Evolutionary conservation across 2,329 filamentous ascomycete genomes (phyloP), one percentile per base, ranked within the genome.

Genomic region (Trematosphaeria pertusa): DNA sequence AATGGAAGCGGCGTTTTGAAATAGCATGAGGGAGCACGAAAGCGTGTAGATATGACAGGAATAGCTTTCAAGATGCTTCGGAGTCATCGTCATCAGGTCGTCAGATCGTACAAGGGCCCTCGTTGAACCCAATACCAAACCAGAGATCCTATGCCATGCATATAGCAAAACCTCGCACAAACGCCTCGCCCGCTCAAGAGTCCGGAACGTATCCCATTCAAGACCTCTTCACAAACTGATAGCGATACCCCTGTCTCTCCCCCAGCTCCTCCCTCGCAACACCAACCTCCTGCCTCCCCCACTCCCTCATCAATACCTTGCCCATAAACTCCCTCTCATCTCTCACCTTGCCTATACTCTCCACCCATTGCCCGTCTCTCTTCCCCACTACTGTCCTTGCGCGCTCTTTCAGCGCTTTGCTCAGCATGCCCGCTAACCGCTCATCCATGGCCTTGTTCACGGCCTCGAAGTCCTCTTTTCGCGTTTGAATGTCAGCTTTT

Each of bases 241-340:
- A 71, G 50, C 48, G 48, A 52, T 65, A 71, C 37, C 18, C 19
- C 42, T 71, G 67, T 34, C 43, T 50, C 43, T 64, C 58, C 7
- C 51, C 58, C 21, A 47, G 42, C 17, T 41, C 43, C 44, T 64
- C 59, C 6, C 50, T 43, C n/a, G 54, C 58, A 38, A 56, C 50
- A 26, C 66, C 67, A 37, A 62, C 51, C 41, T 72, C 69, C 46
- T 69, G 64, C 31, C 57, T 63, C 8, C 69, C 69, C 69, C 69
- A 72, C 43, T 72, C 65, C 50, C 67, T 51, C 59, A 72, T 56
- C 30, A 70, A 28, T 19, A 68, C 64, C 38, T 61, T 64, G 0
- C 65, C 64, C 48, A 70, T 37, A 15, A 70, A 33, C 36, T 69
- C 63, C 41, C 57, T 60, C 44, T 72, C 69, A 1, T 28, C 47